Conservation (phyloP, 495 filamentous ascomycete species). For the Darksidea phi region DNA sequence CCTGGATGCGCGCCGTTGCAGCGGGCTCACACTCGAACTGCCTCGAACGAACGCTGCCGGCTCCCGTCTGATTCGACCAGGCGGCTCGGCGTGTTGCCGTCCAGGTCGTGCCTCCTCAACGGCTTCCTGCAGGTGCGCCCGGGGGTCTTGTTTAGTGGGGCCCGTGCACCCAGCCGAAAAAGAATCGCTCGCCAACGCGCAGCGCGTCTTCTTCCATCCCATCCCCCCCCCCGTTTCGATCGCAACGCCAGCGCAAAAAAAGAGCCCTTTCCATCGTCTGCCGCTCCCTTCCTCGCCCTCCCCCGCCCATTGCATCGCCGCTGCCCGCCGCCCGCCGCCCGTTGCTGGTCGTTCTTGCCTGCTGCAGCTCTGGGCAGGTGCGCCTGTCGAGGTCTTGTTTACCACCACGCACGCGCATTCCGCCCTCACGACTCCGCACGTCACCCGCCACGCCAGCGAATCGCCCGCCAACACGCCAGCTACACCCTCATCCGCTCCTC, state of each 20-base stretch:
- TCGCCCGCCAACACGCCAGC: slow-evolving; percentile 23
- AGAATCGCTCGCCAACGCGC: slow-evolving; percentile 12
- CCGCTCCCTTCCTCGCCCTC: neutral
- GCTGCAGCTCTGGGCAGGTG: neutral
- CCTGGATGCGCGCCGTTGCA: too few relatives aligned
- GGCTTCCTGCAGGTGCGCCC: neutral
- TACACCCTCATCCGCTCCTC: neutral
- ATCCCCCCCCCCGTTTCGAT: slow-evolving; percentile 11
- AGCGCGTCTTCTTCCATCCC: slow-evolving; percentile 5
- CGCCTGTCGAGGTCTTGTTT: slow-evolving; percentile 26
- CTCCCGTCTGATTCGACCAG: slow-evolving; percentile 4
- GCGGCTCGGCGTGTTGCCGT: neutral
- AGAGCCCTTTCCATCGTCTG: neutral
- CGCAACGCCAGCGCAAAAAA: slow-evolving; percentile 12
- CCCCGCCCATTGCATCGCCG: slow-evolving; percentile 10
- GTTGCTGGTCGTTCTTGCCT: neutral
- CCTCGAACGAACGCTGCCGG: neutral
- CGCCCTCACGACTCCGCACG: slow-evolving; percentile 6
- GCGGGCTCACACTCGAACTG: slow-evolving; percentile 4
- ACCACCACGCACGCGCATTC: slow-evolving; percentile 32
- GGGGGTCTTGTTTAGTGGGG: neutral
- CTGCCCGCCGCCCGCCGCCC: neutral
- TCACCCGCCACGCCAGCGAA: slow-evolving; percentile 18
- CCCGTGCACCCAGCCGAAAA: slow-evolving; percentile 1
- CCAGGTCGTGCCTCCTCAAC: neutral